Evolutionary conservation across 768 basidiomycete species (phyloP).

Genomic region (Agaricus subrufescens): DNA sequence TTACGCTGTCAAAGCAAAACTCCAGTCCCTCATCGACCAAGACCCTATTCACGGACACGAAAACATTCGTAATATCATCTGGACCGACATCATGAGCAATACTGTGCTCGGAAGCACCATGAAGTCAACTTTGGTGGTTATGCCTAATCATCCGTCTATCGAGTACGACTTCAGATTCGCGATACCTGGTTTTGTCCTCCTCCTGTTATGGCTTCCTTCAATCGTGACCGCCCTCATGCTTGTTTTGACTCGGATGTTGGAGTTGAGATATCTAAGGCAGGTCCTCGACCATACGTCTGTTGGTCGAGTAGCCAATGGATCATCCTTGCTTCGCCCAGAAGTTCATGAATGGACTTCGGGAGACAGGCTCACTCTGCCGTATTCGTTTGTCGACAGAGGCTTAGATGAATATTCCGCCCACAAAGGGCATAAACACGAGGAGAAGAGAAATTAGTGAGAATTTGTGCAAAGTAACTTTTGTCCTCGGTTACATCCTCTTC

Average conservation of each 20-base stretch:
- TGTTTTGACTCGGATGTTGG: not conserved
- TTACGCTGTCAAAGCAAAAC: not conserved
- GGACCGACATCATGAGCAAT: slow-evolving; percentile 3
- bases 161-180: slow-evolving; percentile 3
- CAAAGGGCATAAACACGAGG: too few species aligned
- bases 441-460: too few species aligned
- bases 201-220: not conserved
- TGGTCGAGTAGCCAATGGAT: not conserved
- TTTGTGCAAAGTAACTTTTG: too few species aligned
- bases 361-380: too few species aligned
- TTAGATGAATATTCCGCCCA: too few species aligned
- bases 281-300: slow-evolving; percentile 1
- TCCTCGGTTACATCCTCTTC: too few species aligned
- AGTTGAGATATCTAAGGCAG: not conserved
- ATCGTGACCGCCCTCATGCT: not conserved
- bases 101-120: not conserved
- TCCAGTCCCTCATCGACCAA: not conserved
- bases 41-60: not conserved
- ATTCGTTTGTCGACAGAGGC: too few species aligned
- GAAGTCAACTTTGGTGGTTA: not conserved
- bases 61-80: not conserved
- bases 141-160: not conserved
- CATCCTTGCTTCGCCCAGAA: not conserved
- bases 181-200: slow-evolving; percentile 1
- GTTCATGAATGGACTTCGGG: too few species aligned